phyloP scores from a whole-genome alignment of 345 rosid species.

The Melaleuca alternifolia region DNA sequence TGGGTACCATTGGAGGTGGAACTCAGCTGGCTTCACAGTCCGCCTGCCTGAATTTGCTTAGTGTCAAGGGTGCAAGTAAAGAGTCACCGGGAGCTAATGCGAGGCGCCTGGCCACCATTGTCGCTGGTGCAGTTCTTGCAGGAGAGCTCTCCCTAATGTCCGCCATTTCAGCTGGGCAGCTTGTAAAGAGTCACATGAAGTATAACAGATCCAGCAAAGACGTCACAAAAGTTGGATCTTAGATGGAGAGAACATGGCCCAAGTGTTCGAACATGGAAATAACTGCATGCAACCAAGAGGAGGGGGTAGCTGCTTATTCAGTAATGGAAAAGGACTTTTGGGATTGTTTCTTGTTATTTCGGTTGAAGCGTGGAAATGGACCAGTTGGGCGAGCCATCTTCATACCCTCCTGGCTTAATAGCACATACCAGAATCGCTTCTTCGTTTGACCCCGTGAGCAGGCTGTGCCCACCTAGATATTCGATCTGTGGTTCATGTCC shows the following conservation, averaged over 20 bases:
- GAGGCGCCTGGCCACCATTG: constrained; percentile 55
- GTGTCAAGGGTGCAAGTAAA: constrained; percentile 65
- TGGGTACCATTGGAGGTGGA: constrained; percentile 89
- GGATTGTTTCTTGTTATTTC: not conserved
- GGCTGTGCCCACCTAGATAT: not conserved
- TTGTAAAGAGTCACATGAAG: constrained; percentile 81
- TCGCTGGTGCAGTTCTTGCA: constrained; percentile 75
- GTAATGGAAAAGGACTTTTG: not conserved
- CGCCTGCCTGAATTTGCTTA: constrained; percentile 69
- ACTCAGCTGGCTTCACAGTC: constrained; percentile 87
- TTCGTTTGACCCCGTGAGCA: not conserved
- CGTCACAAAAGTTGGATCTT: constrained; percentile 16
- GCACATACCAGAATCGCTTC: not conserved
- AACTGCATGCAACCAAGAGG: not conserved
- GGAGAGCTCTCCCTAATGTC: constrained; percentile 87
- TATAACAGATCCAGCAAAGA: constrained; percentile 83
- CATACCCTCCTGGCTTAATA: not conserved
- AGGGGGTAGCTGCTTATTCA: not conserved
- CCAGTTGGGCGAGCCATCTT: not conserved
- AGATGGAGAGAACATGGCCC: not conserved
- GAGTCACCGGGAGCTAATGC: constrained; percentile 69
- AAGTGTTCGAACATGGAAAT: not conserved
- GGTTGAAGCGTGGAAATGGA: not conserved
- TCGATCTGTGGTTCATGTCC: not conserved
- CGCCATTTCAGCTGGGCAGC: constrained; percentile 87